Base-by-base conservation (phyloP, 2,329 filamentous ascomycete species). In the Pezicula radicicola region DNA sequence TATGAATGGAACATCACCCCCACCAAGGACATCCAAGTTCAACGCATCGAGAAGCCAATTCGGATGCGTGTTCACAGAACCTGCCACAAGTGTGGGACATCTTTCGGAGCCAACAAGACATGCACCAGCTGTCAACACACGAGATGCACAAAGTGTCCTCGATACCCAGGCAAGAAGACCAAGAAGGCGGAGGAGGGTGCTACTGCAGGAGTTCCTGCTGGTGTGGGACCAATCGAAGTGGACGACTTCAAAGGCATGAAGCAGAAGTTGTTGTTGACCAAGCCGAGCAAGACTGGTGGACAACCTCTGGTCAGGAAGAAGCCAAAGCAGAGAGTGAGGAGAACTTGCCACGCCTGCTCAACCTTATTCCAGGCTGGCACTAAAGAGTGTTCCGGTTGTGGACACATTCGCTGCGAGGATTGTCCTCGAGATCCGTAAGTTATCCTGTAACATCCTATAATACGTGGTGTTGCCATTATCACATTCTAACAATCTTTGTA, bases 371-470 rank as follows among this genome's bases (percentile, higher is more conserved):
- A 71, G 2, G 64, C 75, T 6, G 75, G 78, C 30, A 74, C 70
- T 54, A 89, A 85, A 54, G 72, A 80, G 65, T 96, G 91, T 67
- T 69, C 75, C 7, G 76, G 75, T 37, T 96, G 91, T 69, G 72
- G 76, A 27, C 91, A 96, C 68, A 68, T 78, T 48, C 84, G 89
- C 49, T 96, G 91, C 74, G 89, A 84, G 37, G 87, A 87, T 65
- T 95, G 91, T 68, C 89, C 89, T 27, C 78, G 90, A 61, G 85
- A 91, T 63, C 90, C 90, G 79, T 91, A 80, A 68, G 87, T 84
- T 41, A 21, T 12, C 15, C 21, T 16, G 30, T 36, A 28, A 6
- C 48, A 52, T 15, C 10, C 27, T 28, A 33, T 25, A 18, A 33
- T 16, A 6, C 13, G 39, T 12, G 40, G 10, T 19, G 25, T 12